Evolutionary conservation across 1,139 yeast species (phyloP).

Genomic region (Lodderomyces parapsilosis): DNA sequence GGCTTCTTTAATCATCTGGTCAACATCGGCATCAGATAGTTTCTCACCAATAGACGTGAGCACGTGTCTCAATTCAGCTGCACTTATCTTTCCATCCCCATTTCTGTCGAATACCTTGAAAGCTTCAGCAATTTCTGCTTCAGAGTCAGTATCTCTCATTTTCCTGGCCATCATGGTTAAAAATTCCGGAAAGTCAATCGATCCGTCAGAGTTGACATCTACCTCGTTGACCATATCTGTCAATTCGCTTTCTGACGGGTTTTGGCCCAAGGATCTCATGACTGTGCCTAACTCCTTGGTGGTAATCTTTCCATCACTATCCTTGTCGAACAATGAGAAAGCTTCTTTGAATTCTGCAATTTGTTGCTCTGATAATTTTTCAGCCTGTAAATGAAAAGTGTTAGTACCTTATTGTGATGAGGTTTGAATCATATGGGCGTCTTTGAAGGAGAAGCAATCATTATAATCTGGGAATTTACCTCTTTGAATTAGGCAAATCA

Average conservation of each 20-base stretch:
- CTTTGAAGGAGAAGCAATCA: neutral
- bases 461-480: too few relatives aligned
- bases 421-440: neutral
- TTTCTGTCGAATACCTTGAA: constrained; percentile 92
- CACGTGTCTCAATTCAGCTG: constrained; percentile 94
- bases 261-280: constrained; percentile 96
- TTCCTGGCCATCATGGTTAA: constrained; percentile 91
- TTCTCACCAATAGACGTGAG: constrained; percentile 96
- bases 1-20: constrained; percentile 95
- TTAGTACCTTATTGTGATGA: neutral
- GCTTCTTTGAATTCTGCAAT: constrained; percentile 98
- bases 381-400: constrained; percentile 47
- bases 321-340: constrained; percentile 92
- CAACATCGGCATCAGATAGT: constrained; percentile 92
- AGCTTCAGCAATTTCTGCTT: constrained; percentile 96
- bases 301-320: constrained; percentile 93
- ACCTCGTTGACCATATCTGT: constrained; percentile 97
- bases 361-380: constrained; percentile 91
- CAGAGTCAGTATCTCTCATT: constrained; percentile 93
- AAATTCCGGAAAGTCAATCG: constrained; percentile 87
- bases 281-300: constrained; percentile 96
- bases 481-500: too few relatives aligned
- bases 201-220: constrained; percentile 92
- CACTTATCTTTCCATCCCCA: constrained; percentile 95
- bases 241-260: constrained; percentile 93